Evolutionary conservation across 768 basidiomycete genomes (phyloP), one percentile per base, ranked within the genome.

Genomic region (Psilocybe azurescens): DNA sequence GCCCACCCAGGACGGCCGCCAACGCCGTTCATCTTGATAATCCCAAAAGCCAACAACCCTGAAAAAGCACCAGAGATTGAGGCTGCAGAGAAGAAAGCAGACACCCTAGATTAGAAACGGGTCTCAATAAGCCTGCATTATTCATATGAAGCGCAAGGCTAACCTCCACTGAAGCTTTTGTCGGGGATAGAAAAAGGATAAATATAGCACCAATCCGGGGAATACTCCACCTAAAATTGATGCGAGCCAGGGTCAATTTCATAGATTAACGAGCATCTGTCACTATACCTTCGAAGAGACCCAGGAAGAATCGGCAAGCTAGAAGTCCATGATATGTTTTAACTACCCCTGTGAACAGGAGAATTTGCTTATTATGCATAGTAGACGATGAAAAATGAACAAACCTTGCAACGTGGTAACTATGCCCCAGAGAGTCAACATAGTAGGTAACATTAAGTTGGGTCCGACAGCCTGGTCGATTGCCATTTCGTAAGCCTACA

Each of bases 1-100:
- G 82, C 77, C 89, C 88, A 90, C 0, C 85, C 88, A 1, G 82
- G 76, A 56, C 74, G 79, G 5, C 85, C 83, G 2, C 73, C 73
- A 20, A 79, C 72, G 11, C 84, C 84, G 49, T 86, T 71, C 78
- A 91, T 85, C 13, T 85, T 72, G n/a, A 78, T 68, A 53, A 91
- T 87, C 1, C 79, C 86, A 33, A 85, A 77, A 1, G 88, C 88
- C 1, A 91, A 78, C 6, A 90, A 73, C 47, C 89, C 89, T 5
- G 87, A 88, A 66, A 89, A 88, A 0, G 85, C 83, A 1, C 86
- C 85, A 0, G 87, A 81, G 3, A 72, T 73, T 18, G 78, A 80
- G 8, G 79, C 67, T 5, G 78, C 70, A 0, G 75, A 73, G 53
- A 75, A 79, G 63, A 81, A 80, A 0, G 71, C 53, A 0, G 79